phyloP scores from a whole-genome alignment of 2,329 filamentous ascomycete genomes.

The Microdochium trichocladiopsis region DNA sequence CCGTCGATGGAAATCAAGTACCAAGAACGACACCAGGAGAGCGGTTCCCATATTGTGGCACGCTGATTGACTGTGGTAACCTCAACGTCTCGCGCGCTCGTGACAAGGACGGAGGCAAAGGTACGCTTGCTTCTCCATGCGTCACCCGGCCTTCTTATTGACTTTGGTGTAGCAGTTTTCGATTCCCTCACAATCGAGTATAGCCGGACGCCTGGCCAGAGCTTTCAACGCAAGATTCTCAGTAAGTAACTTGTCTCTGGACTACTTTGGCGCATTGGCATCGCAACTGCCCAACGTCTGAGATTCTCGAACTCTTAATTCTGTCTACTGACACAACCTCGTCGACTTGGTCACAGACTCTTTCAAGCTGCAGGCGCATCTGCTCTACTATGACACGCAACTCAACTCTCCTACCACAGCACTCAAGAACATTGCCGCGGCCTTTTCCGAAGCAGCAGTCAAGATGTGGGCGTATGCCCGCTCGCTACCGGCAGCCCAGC shows the following conservation, averaged over 20 bases:
- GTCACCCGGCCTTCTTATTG: too few relatives aligned
- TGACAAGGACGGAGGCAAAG: constrained; percentile 29
- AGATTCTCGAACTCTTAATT: neutral
- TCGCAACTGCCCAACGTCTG: neutral
- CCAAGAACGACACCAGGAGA: constrained; percentile 31
- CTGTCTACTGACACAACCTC: constrained; percentile 2
- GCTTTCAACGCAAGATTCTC: constrained; percentile 74
- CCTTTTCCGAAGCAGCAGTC: constrained; percentile 70
- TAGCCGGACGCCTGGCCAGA: constrained; percentile 63
- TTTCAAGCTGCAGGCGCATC: constrained; percentile 80
- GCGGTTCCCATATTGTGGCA: constrained; percentile 86
- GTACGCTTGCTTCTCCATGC: too few relatives aligned
- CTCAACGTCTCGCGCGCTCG: constrained; percentile 69
- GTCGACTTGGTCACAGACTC: constrained; percentile 31
- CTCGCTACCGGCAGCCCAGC: constrained; percentile 48
- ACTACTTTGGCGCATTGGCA: neutral
- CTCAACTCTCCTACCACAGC: constrained; percentile 69
- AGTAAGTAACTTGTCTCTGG: constrained; percentile 33
- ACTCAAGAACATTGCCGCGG: constrained; percentile 65
- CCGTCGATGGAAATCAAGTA: constrained; percentile 44
- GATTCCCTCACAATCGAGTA: constrained; percentile 70
- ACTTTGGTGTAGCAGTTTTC: constrained; percentile 15
- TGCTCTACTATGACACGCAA: constrained; percentile 74
- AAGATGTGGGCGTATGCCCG: constrained; percentile 61
- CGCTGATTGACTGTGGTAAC: constrained; percentile 65